Conservation (phyloP, 139 green algal species). For the Chlamydomonas sp. region DNA sequence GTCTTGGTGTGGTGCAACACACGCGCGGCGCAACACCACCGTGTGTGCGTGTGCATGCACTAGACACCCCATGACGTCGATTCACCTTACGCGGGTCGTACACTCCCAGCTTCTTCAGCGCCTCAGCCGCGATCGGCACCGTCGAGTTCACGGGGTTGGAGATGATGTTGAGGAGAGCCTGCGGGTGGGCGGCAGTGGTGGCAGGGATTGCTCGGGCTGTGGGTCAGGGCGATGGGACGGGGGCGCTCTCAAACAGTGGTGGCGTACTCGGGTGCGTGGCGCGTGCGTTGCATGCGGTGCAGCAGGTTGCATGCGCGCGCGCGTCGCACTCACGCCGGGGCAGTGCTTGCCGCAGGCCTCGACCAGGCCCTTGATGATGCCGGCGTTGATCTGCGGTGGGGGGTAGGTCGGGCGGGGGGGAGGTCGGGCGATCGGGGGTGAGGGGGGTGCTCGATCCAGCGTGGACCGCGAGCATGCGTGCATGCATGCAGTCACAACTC, state of each 20-base stretch:
- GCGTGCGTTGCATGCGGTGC: no score
- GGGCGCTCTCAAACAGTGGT: no score
- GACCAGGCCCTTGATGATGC: constrained; percentile 85
- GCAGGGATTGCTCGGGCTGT: background rate
- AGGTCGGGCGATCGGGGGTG: background rate
- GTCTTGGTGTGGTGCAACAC: no score
- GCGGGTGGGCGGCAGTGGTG: no score
- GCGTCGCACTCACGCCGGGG: constrained; percentile 59
- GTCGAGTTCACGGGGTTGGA: constrained; percentile 99
- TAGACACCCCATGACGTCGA: background rate
- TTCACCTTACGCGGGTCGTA: constrained; percentile 70
- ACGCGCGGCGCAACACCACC: no score
- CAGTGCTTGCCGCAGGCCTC: constrained; percentile 83
- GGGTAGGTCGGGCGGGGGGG: background rate
- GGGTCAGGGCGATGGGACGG: no score
- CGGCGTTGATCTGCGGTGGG: constrained; percentile 71
- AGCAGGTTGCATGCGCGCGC: no score
- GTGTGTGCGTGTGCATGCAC: background rate
- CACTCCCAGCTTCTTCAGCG: constrained; percentile 66
- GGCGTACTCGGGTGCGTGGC: no score
- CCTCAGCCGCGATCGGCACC: constrained; percentile 95
- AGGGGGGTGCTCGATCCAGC: background rate
- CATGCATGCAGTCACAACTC: constrained; percentile 1
- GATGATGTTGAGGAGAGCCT: constrained; percentile 86
- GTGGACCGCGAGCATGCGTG: background rate